Conservation (phyloP, 768 basidiomycete species). For the Cyclocybe aegerita region DNA sequence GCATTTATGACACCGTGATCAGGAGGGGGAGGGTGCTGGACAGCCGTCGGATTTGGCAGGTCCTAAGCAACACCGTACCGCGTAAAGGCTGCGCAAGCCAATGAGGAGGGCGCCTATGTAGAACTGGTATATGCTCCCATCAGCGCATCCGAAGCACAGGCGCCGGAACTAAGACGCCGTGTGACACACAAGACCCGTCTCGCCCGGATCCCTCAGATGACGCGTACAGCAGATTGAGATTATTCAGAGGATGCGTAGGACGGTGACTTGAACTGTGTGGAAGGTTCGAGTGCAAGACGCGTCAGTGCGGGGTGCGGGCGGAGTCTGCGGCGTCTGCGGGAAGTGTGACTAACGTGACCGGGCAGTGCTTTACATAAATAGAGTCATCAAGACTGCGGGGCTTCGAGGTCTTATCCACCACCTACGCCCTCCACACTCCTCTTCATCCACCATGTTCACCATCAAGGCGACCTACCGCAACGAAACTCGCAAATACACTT, state of each 20-base stretch:
- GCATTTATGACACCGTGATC: too few relatives aligned
- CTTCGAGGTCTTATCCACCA: constrained; percentile 6
- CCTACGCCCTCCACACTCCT: constrained; percentile 20
- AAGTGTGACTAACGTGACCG: constrained; percentile 18
- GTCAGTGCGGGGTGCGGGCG: too few relatives aligned
- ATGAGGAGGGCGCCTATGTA: too few relatives aligned
- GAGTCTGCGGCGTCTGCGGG: neutral
- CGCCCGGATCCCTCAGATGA: neutral
- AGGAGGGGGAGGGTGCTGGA: too few relatives aligned
- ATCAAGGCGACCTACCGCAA: constrained; percentile 76
- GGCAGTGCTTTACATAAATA: constrained; percentile 15
- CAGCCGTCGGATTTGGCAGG: too few relatives aligned
- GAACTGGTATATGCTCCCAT: too few relatives aligned
- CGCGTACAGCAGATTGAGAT: neutral
- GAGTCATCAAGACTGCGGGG: constrained; percentile 19
- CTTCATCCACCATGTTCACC: constrained; percentile 51
- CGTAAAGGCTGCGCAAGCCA: too few relatives aligned
- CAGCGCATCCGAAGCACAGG: too few relatives aligned
- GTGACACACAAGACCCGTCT: too few relatives aligned
- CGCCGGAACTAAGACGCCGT: too few relatives aligned
- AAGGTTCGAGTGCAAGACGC: constrained; percentile 6
- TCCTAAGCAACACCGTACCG: too few relatives aligned
- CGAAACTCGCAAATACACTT: constrained; percentile 69
- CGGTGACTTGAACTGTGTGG: neutral
- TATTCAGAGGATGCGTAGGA: too few relatives aligned